Conservation (phyloP, 768 basidiomycete genomes). For the Tricholomella constricta region DNA sequence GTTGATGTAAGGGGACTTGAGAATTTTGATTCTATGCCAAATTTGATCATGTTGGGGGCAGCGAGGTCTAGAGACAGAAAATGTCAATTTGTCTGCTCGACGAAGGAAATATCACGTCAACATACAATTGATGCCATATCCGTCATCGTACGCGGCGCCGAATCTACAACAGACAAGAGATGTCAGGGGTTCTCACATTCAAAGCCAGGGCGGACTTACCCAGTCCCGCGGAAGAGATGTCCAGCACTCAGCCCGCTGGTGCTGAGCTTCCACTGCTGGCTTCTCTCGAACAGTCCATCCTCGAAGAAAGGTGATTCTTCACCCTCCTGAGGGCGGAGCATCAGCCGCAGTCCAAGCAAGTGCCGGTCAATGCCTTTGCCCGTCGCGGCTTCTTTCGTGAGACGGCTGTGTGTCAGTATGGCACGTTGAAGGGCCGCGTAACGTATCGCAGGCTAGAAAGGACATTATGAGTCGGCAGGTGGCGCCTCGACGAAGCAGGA, state of each 20-base stretch:
- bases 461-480: not conserved
- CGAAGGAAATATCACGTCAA: constrained; percentile 11
- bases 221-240: constrained; percentile 84
- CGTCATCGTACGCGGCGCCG: constrained; percentile 78
- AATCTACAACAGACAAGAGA: constrained; percentile 45
- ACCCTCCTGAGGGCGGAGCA: constrained; percentile 55
- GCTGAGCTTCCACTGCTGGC: constrained; percentile 84
- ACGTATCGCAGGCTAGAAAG: constrained; percentile 32
- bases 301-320: constrained; percentile 70
- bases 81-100: not conserved
- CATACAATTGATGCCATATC: constrained; percentile 94
- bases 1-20: constrained; percentile 75
- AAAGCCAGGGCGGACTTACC: constrained; percentile 41
- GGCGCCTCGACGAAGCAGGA: not conserved
- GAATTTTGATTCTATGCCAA: constrained; percentile 91
- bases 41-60: constrained; percentile 78
- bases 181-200: not conserved
- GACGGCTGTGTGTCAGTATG: constrained; percentile 65
- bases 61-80: constrained; percentile 63
- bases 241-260: constrained; percentile 91
- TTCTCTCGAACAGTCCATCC: constrained; percentile 72
- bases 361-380: constrained; percentile 91
- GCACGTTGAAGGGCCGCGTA: constrained; percentile 65
- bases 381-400: constrained; percentile 75
- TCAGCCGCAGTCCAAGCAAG: constrained; percentile 77